Base-by-base conservation (phyloP, 352 stramenopile species). In the Pythium volutum region DNA sequence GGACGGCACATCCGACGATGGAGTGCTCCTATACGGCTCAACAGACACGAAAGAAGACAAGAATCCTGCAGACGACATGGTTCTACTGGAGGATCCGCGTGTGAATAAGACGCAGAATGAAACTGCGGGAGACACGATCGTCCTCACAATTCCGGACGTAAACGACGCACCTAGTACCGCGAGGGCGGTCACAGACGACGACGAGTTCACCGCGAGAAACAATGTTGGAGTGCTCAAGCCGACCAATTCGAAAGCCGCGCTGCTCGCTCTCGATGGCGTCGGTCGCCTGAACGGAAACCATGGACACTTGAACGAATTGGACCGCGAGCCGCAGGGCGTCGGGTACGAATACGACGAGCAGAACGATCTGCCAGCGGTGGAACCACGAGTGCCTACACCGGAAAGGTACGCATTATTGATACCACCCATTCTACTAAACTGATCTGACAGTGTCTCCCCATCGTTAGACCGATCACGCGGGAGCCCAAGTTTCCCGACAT, bases 401-500 rank as follows among this genome's bases (percentile, higher is more conserved):
- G 34, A 59, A 47, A 22, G 48, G 54, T 69, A 58, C 12, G 59
- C 16, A 12, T 16, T 31, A 25, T 20, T 18, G 10, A 12, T 50
- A 10, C 36, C 16, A 25, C 3, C 26, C 5, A 41, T 38, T 9
- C 34, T 7, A 31, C 25, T 39, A n/a, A 29, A 22, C 36, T 43
- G 31, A 11, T 36, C 31, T 36, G n/a, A n/a, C 33, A 38, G 7
- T 38, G 7, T 38, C 33, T 43, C 23, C 5, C 11, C 46, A 12
- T 23, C 15, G 7, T 12, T 14, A 72, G 60, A 15, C 53, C 62
- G 5, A 66, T 62, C 18, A 63, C 56, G 7, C 58, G 69, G 29
- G 71, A 72, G 10, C 80, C 83, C 5, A 89, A 87, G 22, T 43
- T 90, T 10, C 80, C 81, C 10, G 74, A 88, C 38, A 88, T 92